These are phyloP conservation scores for Naganishia onofrii DNA, from an alignment of 768 basidiomycete genomes.

Conservation along the genomic window DNA sequence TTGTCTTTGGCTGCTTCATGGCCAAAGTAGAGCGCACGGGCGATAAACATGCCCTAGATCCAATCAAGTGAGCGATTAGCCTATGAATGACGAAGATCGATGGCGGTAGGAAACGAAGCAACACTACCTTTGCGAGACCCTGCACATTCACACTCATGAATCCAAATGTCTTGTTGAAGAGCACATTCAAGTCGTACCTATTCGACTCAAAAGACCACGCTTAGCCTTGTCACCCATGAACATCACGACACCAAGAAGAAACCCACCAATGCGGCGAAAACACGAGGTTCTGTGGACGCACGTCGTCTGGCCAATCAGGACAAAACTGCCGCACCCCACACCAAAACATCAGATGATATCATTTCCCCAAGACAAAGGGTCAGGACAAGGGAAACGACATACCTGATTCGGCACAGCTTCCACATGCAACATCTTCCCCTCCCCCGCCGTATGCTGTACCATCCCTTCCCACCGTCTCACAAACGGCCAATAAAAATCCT, in stretches of 20 bases:
- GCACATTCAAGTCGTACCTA: constrained; percentile 87
- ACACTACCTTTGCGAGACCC: constrained; percentile 80
- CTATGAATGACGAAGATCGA: too few species aligned
- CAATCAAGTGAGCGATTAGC: not conserved
- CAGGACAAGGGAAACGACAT: constrained; percentile 10
- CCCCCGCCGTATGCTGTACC: constrained; percentile 30
- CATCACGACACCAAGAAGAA: not conserved
- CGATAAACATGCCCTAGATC: constrained; percentile 75
- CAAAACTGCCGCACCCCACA: constrained; percentile 62
- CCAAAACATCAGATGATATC: not conserved
- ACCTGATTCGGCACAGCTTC: constrained; percentile 95
- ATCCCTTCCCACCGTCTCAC: constrained; percentile 45
- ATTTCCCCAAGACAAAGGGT: not conserved
- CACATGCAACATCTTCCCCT: constrained; percentile 55
- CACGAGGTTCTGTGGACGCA: constrained; percentile 63
- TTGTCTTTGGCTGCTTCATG: constrained; percentile 76
- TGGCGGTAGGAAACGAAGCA: too few species aligned
- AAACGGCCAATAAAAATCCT: constrained; percentile 51
- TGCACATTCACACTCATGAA: constrained; percentile 90
- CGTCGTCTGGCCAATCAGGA: constrained; percentile 67
- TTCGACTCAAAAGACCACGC: not conserved
- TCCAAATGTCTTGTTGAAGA: constrained; percentile 80
- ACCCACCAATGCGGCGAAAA: constrained; percentile 70
- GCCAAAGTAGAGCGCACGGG: constrained; percentile 83
- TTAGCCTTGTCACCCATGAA: not conserved